Evolutionary conservation across 1,139 yeast genomes (phyloP), one percentile per base, ranked within the genome.

Genomic region (Taiozyma sp.): DNA sequence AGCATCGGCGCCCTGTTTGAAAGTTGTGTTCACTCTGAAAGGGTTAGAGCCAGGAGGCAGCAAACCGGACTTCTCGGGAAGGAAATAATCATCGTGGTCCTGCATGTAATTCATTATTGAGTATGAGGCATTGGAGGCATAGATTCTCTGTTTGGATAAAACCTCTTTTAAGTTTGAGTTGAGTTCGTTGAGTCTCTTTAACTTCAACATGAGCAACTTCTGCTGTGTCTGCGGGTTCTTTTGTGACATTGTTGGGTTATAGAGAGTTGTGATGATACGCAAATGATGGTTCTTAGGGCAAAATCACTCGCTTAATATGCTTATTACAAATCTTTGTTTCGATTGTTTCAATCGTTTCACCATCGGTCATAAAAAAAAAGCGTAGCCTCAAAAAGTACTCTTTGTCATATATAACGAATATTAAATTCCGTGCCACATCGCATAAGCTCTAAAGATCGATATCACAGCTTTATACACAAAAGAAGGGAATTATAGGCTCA

Each of bases 91-190:
- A 28, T 78, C 79, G 16, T 76, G 73, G 32, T 71, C 73, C 43
- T 74, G 70, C 7, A 78, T 71, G 53, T 75, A 76, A 52, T 77
- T 73, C 14, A 71, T 69, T 24, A 61, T 74, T 56, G 66, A 74
- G 61, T 77, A 68, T 43, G 87, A 80, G 8, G 90, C 87, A 57
- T 80, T 80, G 19, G 90, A 84, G 4, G 90, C 87, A 40, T 84
- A 81, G 10, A 84, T 80, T 53, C 95, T 70, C 9, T 84, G 84
- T 51, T 81, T 70, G 9, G 74, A 65, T 45, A 87, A 67, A 48
- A 83, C 80, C 39, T 75, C 75, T 55, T 75, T 78, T 44, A 87
- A 69, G 52, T 81, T 77, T 13, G 69, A 65, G 63, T 84, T 85
- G 47, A 85, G 72, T 59, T 84, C 87, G 51, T 77, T 75, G 34